Evolutionary conservation across 441 rosid species (phyloP), one percentile per base, ranked within the genome.

Genomic region (Gossypium armourianum): DNA sequence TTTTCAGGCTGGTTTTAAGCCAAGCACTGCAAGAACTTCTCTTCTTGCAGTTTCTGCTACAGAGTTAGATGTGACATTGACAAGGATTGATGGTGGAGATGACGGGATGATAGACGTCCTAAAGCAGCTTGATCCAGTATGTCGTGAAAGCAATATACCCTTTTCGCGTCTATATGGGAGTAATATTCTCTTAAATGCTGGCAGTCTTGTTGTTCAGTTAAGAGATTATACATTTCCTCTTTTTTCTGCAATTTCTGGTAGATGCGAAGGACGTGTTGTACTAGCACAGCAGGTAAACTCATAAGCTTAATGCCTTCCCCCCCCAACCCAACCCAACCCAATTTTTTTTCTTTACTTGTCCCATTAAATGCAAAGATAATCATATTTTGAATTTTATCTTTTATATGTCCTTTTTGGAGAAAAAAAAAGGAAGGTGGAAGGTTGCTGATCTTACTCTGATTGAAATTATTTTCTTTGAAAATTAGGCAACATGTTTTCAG

Each of bases 401-500:
- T 29, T 29, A 5, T 60, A 29, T 62, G 15, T n/a, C 5, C n/a
- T 47, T 47, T 47, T 47, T 40, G 7, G 9, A 29, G 9, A 2
- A 4, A 10, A 10, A 62, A 32, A 62, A 40, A 4, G 28, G 13
- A 7, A 16, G 52, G 68, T 12, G 17, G 2, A 10, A 21, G 21
- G 3, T 65, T 23, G 43, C 3, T 8, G 57, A 49, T 65, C 70
- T 49, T 13, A 13, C 54, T 52, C 16, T 67, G 17, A 72, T 63
- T 70, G 57, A 77, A 40, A 26, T 20, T 75, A 17, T 83, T 83
- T 54, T 72, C 71, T 62, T 75, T 74, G 79, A 74, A 74, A 76
- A 83, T 69, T 74, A 96, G 99, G 99, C 98, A 75, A 96, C 99
- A 23, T 68, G 84, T 78, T 96, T 96, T 72, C 99, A 96, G 83